Percentiles rank a stretch among this genome's conserved stretches.
phyloP scores from a whole-genome alignment of 2,329 filamentous ascomycete species.

The Xylariaceae sp. region DNA sequence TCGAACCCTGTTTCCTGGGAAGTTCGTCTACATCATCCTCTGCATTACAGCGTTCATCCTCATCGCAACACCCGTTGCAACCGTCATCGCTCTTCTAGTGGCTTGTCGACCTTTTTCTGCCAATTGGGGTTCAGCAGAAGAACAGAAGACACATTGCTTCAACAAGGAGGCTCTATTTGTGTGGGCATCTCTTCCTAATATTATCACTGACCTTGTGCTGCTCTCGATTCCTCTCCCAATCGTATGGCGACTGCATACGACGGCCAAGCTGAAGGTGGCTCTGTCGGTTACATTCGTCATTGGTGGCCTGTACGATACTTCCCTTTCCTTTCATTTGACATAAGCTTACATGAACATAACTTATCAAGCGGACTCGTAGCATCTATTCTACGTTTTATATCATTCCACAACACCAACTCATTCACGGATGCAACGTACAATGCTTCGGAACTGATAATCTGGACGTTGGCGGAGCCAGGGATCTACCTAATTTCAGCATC shows the following conservation, averaged over 20 bases:
- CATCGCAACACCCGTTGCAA: conserved; percentile 6
- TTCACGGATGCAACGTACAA: conserved; percentile 21
- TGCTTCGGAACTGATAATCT: conserved; percentile 19
- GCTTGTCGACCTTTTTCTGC: conserved; percentile 16
- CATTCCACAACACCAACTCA: conserved; percentile 5
- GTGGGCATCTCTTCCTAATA: conserved; percentile 33
- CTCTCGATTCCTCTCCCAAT: conserved; percentile 33
- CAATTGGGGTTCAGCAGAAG: conserved; percentile 14
- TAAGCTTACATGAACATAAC: background rate
- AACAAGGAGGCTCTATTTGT: conserved; percentile 26
- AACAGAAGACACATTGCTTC: conserved; percentile 20
- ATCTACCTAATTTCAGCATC: conserved; percentile 21
- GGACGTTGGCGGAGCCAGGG: conserved; percentile 24
- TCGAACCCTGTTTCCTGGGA: conserved; percentile 17
- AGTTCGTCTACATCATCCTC: conserved; percentile 7
- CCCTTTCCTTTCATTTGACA: background rate
- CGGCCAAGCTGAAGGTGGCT: conserved; percentile 7
- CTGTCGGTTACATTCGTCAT: conserved; percentile 17
- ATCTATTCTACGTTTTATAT: background rate
- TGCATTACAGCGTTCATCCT: conserved; percentile 7
- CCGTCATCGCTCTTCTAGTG: conserved; percentile 3
- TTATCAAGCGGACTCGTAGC: background rate
- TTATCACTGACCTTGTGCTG: conserved; percentile 34
- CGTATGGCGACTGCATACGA: conserved; percentile 27
- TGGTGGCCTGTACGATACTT: conserved; percentile 14